Base-by-base conservation (phyloP, 2,329 filamentous ascomycete species). In the Chrysoporthe cubensis region DNA sequence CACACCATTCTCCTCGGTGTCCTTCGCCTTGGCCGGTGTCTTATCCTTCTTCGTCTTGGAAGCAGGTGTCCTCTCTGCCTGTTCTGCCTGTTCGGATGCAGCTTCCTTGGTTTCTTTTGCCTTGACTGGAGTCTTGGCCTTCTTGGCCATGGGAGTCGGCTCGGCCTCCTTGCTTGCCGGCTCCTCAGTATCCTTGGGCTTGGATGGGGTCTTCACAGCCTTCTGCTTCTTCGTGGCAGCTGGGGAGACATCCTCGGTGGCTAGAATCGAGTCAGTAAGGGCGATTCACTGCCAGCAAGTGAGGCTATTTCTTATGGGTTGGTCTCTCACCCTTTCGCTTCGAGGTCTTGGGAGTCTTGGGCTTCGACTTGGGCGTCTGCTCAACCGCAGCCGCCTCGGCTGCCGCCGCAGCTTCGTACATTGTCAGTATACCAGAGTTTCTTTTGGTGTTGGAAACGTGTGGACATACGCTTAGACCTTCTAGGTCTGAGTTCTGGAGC, bases 401-500 rank as follows among this genome's bases (percentile, higher is more conserved):
- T 48, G 65, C 13, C 40, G 60, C 40, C 21, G 64, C 58, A 48
- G 64, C 64, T 66, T 64, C 7, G 21, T 18, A 37, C 40, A 50
- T 65, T 32, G 62, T 69, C 40, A 69, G 68, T 58, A 64, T 26
- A 46, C 56, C 7, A 50, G 8, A 34, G 13, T 52, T 26, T 9
- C 18, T 48, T 8, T 21, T n/a, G 3, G 44, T n/a, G 16, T 52
- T 7, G n/a, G 37, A 3, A n/a, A 14, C n/a, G 7, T 3, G 21
- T 52, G 18, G 18, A 32, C 62, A 60, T 65, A 69, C 68, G 62
- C 62, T 54, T 67, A 13, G 65, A 58, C 62, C 62, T 69, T 50
- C 68, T 69, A 42, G 68, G 68, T 69, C 68, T 64, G 14, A 69
- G 44, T 69, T 69, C 68, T 42, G 57, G 57, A 54, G 66, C 68